Conservation (phyloP, 371 early-diverging fungal species). For the Actinomortierella ambigua region DNA sequence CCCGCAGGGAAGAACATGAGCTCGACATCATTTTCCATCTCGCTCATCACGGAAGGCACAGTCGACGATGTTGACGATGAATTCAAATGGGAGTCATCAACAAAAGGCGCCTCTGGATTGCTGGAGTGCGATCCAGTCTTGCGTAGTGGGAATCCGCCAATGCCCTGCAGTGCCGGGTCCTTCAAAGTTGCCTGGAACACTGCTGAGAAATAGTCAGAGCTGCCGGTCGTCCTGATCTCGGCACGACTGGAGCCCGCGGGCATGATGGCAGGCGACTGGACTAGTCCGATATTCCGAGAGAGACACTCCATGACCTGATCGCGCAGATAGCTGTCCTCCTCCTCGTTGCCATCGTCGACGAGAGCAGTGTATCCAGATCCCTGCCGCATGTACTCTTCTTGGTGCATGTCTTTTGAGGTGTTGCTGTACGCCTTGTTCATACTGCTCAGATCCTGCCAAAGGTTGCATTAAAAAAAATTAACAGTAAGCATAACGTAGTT, state of each 20-base stretch:
- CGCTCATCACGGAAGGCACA: constrained; percentile 48
- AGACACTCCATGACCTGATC: constrained; percentile 72
- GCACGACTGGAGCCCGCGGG: constrained; percentile 13
- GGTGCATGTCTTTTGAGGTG: no score
- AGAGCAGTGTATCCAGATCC: constrained; percentile 43
- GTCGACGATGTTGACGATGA: constrained; percentile 55
- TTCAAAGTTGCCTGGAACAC: constrained; percentile 35
- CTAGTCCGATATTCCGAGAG: constrained; percentile 60
- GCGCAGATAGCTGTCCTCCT: constrained; percentile 66
- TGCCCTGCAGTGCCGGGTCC: constrained; percentile 9
- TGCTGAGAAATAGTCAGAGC: constrained; percentile 38
- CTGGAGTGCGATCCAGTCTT: constrained; percentile 24
- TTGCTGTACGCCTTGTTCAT: no score
- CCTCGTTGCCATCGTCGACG: constrained; percentile 57
- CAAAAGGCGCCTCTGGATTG: constrained; percentile 19
- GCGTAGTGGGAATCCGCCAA: constrained; percentile 19
- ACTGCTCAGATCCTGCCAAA: no score
- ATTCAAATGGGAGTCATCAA: constrained; percentile 30
- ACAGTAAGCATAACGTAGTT: no score
- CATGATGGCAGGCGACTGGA: constrained; percentile 36
- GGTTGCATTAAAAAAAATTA: no score
- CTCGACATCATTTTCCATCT: constrained; percentile 64
- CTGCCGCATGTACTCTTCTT: constrained; percentile 30
- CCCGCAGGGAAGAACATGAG: constrained; percentile 77
- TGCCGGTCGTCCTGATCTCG: constrained; percentile 27